These are phyloP conservation scores for Colletotrichum sansevieriae DNA, from an alignment of 2,329 filamentous ascomycete genomes.

Conservation along the genomic window DNA sequence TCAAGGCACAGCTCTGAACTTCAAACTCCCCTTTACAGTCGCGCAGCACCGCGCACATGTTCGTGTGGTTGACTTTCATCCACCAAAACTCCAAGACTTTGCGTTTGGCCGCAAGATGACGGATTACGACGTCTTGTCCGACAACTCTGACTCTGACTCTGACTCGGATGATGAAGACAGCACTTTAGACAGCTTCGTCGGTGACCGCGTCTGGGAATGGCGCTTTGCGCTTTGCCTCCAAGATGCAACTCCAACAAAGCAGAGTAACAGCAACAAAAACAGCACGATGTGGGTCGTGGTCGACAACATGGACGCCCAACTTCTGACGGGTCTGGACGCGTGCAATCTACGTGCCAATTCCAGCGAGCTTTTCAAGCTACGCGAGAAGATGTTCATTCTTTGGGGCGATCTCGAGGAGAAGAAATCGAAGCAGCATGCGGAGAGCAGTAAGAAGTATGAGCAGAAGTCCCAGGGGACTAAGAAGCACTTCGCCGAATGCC, in stretches of 20 bases:
- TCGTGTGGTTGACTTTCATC: slow-evolving; percentile 86
- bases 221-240: slow-evolving; percentile 84
- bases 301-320: slow-evolving; percentile 66
- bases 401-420: slow-evolving; percentile 89
- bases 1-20: slow-evolving; percentile 50
- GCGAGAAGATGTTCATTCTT: slow-evolving; percentile 79
- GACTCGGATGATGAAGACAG: slow-evolving; percentile 46
- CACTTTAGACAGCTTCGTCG: slow-evolving; percentile 45
- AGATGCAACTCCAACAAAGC: slow-evolving; percentile 62
- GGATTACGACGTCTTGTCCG: slow-evolving; percentile 66
- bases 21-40: slow-evolving; percentile 80
- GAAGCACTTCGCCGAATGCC: slow-evolving; percentile 44
- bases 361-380: slow-evolving; percentile 64
- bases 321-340: slow-evolving; percentile 62
- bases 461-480: slow-evolving; percentile 31
- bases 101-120: slow-evolving; percentile 60
- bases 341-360: slow-evolving; percentile 67
- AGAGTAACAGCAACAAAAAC: slow-evolving; percentile 43
- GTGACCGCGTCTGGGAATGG: slow-evolving; percentile 78
- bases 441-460: slow-evolving; percentile 46
- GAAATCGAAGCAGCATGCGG: slow-evolving; percentile 59
- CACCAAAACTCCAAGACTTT: slow-evolving; percentile 79
- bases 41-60: slow-evolving; percentile 76
- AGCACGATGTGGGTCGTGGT: slow-evolving; percentile 76
- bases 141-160: slow-evolving; percentile 51